Percentiles rank a stretch among this genome's conserved stretches.
Evolutionary conservation across 2,329 filamentous ascomycete genomes (phyloP).

Genomic region (Raffaelea arxii): DNA sequence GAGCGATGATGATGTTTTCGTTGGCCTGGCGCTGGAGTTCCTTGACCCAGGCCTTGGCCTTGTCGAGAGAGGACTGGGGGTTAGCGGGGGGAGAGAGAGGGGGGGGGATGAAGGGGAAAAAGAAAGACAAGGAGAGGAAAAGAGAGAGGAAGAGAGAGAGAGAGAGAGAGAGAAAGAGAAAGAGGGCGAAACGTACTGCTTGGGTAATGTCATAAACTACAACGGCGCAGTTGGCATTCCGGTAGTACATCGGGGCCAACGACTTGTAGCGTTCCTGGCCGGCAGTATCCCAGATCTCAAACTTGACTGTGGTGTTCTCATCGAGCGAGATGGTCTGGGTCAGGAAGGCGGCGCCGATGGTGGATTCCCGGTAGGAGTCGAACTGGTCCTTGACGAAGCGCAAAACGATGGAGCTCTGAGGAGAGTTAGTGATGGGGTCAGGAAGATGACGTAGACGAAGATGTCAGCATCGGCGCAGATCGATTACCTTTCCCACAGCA

Average conservation of each 20-base stretch:
- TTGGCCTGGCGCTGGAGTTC: constrained; percentile 97
- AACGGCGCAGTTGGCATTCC: constrained; percentile 98
- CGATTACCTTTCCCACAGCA: constrained; percentile 85
- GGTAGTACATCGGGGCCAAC: constrained; percentile 97
- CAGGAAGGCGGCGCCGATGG: constrained; percentile 95
- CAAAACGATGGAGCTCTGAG: constrained; percentile 94
- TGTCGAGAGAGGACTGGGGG: constrained; percentile 81
- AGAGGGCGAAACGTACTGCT: constrained; percentile 56
- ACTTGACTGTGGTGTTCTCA: constrained; percentile 97
- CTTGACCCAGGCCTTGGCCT: constrained; percentile 99
- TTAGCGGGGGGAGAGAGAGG: neutral
- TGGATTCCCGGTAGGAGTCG: constrained; percentile 92
- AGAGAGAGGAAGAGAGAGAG: neutral
- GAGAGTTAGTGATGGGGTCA: no score
- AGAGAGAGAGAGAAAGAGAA: neutral
- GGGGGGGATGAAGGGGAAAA: neutral
- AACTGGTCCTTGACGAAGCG: constrained; percentile 99
- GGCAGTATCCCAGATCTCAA: constrained; percentile 99
- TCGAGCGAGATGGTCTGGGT: constrained; percentile 98
- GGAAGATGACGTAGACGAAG: constrained; percentile 16
- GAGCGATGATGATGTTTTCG: constrained; percentile 98
- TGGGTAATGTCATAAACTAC: constrained; percentile 99
- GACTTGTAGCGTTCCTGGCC: constrained; percentile 99
- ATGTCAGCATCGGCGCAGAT: neutral
- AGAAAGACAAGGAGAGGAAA: neutral